A percentile compares a stretch with the other conserved stretches of the same genome.
Conservation (phyloP, 176 grass and related monocot genomes). For the Zea luxurians region DNA sequence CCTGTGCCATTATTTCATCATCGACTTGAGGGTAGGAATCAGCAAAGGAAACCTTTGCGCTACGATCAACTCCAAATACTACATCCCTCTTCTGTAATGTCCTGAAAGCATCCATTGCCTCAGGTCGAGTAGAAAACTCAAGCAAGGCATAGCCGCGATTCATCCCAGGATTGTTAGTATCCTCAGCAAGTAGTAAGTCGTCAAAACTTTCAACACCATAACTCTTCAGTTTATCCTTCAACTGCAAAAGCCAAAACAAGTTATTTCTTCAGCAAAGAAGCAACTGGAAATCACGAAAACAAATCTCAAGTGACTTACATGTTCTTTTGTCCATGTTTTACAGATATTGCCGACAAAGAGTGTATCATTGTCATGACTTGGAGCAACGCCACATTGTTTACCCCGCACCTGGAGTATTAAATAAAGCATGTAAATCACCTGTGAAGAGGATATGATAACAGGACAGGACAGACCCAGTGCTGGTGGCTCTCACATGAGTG, state of each 20-base stretch:
- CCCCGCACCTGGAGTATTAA: slow-evolving; percentile 62
- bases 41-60: slow-evolving; percentile 92
- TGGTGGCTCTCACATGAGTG: too few species aligned
- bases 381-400: slow-evolving; percentile 86
- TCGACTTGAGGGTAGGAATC: slow-evolving; percentile 81
- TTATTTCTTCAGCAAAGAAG: slow-evolving; percentile 37
- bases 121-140: slow-evolving; percentile 84
- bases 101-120: slow-evolving; percentile 89
- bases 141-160: slow-evolving; percentile 95
- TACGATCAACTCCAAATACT: slow-evolving; percentile 79
- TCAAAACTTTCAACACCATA: slow-evolving; percentile 86
- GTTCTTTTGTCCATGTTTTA: slow-evolving; percentile 95
- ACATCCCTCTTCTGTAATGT: slow-evolving; percentile 82
- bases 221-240: slow-evolving; percentile 87
- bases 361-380: slow-evolving; percentile 91
- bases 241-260: slow-evolving; percentile 50
- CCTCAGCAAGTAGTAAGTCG: slow-evolving; percentile 70
- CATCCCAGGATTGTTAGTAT: slow-evolving; percentile 76
- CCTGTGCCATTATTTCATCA: slow-evolving; percentile 95
- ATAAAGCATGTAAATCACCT: slow-evolving; percentile 29
- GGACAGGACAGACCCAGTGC: too few species aligned
- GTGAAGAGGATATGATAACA: background rate
- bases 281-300: slow-evolving; percentile 16
- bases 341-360: slow-evolving; percentile 96
- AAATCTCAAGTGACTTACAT: slow-evolving; percentile 47